Conservation (phyloP, 169 alveolate genomes). For the Perkinsus olseni region DNA sequence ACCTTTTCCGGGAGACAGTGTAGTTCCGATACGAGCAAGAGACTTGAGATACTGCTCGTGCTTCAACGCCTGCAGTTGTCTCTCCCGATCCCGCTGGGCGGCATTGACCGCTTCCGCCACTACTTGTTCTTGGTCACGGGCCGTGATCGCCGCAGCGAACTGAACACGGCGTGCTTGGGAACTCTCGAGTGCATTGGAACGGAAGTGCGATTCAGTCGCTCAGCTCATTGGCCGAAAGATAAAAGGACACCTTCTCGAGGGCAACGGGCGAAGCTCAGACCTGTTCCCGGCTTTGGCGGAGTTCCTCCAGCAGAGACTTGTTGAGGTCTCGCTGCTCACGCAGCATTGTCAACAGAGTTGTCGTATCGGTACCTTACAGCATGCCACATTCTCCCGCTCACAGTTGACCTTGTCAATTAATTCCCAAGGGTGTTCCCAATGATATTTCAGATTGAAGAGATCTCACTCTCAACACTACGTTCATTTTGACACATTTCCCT, state of each 20-base stretch:
- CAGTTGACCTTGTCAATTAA: not conserved
- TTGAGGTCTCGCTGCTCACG: not conserved
- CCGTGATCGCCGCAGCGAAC: not conserved
- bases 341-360: not conserved
- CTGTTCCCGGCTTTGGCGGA: not conserved
- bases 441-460: too few relatives aligned
- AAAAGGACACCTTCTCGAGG: not conserved
- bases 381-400: not conserved
- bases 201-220: too few relatives aligned
- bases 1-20: not conserved
- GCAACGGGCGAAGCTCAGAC: not conserved
- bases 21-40: not conserved
- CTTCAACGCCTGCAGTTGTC: not conserved
- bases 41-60: not conserved
- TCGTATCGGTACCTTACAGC: not conserved
- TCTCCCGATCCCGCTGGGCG: not conserved
- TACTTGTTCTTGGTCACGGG: not conserved
- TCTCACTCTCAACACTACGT: too few relatives aligned
- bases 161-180: not conserved
- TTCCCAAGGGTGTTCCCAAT: too few relatives aligned
- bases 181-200: too few relatives aligned
- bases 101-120: not conserved
- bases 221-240: not conserved
- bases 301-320: not conserved
- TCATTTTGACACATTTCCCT: too few relatives aligned